Base-by-base conservation (phyloP, 1,284 basidiomycete genomes). In the Kwoniella shivajii region DNA sequence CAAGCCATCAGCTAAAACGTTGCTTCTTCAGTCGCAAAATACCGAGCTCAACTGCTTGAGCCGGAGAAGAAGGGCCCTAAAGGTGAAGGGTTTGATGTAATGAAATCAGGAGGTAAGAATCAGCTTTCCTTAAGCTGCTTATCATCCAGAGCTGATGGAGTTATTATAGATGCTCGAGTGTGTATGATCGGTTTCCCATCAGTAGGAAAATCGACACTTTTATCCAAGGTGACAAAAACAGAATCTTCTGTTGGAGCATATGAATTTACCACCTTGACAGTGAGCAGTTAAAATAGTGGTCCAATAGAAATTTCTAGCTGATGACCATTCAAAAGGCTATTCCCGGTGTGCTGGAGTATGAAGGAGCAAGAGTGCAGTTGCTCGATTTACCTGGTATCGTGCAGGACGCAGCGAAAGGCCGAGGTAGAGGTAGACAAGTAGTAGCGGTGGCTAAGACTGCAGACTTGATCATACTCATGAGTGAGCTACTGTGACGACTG, bases 351-450 rank as follows among this genome's bases (percentile, higher is more conserved):
- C 84, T 96, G 22, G 92, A 96, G 71, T 89, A 96, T 71, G 86
- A 94, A 73, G 93, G 93, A 27, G 92, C 92, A 13, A 84, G 90
- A 42, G 92, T 96, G 56, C 93, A 97, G 73, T 83, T 99, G 44
- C 84, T 97, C 27, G 95, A 99, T 85, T 79, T 99, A 54, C 95
- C 95, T 2, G 95, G 95, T 79, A 99, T 99, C 71, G 92, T 98
- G 22, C 94, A 98, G 78, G 95, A 94, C 42, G 94, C 95, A 6
- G 90, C 90, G 65, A 89, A 92, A 80, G 88, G 92, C 64, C 85
- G 92, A 65, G 95, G 95, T 33, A 85, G 95, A 69, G 95, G 95
- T 46, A 85, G 95, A 63, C 95, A 99, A 79, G 95, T 99, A 27
- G 92, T 99, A 16, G 85, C 68, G 82, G 87, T 92, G 24, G 92